A percentile compares a stretch with the other conserved stretches of the same genome.
phyloP scores from a whole-genome alignment of 2,329 filamentous ascomycete genomes.

The Penicillium sp. region DNA sequence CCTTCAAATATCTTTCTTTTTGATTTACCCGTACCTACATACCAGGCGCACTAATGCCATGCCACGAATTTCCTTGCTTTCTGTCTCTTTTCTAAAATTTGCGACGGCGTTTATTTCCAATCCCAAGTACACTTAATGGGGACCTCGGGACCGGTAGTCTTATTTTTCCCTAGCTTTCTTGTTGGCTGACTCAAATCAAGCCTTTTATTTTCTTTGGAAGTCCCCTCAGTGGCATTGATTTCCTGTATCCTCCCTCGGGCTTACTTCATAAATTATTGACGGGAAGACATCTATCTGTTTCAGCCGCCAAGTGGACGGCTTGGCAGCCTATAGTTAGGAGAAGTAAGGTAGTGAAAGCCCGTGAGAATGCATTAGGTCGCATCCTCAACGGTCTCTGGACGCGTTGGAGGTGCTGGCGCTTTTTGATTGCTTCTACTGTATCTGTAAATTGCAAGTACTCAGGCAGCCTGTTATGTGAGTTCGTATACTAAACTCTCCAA shows the following conservation, averaged over 20 bases:
- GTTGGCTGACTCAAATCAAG: background rate
- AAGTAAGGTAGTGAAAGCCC: background rate
- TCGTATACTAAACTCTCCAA: too few relatives aligned
- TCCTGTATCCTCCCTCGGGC: background rate
- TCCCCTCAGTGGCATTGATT: background rate
- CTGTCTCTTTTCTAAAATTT: slow-evolving; percentile 9
- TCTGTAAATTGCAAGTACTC: too few relatives aligned
- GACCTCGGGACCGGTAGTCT: slow-evolving; percentile 1
- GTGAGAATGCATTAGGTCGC: too few relatives aligned
- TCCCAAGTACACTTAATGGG: slow-evolving; percentile 11
- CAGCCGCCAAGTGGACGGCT: background rate
- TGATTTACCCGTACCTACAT: slow-evolving; percentile 6
- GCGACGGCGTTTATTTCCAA: slow-evolving; percentile 7
- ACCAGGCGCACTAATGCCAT: slow-evolving; percentile 16
- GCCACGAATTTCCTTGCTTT: slow-evolving; percentile 24
- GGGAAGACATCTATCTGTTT: background rate
- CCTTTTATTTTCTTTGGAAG: background rate
- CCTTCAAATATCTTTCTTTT: slow-evolving; percentile 2
- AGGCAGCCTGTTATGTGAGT: too few relatives aligned
- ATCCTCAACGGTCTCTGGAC: too few relatives aligned
- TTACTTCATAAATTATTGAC: background rate
- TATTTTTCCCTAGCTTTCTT: slow-evolving; percentile 1
- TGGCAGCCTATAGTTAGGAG: background rate
- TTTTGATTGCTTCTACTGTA: too few relatives aligned
- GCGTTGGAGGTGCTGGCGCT: too few relatives aligned